These are phyloP conservation scores for barley (Hordeum vulgare) DNA, from an alignment of 176 grass and related monocot genomes.

Conservation along the genomic window MorexV3_pseudomolecules_assembly NC_058519.1:641988777-641989276, in stretches of 20 bases:
- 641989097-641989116: background rate
- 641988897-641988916: background rate
- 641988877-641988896: background rate
- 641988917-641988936: background rate
- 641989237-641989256: slow-evolving; percentile 16
- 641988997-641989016: slow-evolving; percentile 4
- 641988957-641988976: background rate
- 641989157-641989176: background rate
- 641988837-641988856: background rate
- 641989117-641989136: background rate
- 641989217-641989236: slow-evolving; percentile 4
- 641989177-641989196: background rate
- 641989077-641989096: slow-evolving; percentile 5
- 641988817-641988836: background rate
- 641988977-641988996: background rate
- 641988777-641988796: background rate
- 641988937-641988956: background rate
- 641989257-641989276: background rate
- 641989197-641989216: background rate
- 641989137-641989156: background rate
- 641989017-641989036: background rate
- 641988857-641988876: background rate
- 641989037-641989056: background rate
- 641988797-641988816: background rate
- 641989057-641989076: background rate